Percentiles rank a stretch among this genome's conserved stretches.
Conservation (phyloP, 176 grass and related monocot genomes). For the Lolium rigidum region DNA sequence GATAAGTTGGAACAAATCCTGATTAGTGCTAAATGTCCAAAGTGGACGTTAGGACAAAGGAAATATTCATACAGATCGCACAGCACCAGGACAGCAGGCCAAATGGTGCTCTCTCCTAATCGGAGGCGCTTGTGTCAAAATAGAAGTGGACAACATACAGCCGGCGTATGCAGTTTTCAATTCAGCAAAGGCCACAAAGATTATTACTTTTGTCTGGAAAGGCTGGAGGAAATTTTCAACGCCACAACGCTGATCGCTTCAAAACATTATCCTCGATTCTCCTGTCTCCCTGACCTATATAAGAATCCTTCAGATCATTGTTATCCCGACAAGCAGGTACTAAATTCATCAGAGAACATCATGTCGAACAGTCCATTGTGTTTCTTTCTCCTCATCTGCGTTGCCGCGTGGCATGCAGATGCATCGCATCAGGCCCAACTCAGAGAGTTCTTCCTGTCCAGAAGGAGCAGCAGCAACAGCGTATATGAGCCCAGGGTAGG, state of each 20-base stretch:
- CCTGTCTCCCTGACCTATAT: not conserved
- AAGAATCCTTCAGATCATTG: not conserved
- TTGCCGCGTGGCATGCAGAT: not conserved
- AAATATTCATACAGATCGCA: not conserved
- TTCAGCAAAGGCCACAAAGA: too few relatives aligned
- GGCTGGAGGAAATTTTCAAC: not conserved
- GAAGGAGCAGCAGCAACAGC: not conserved
- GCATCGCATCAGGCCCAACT: slow-evolving; percentile 20
- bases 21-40: not conserved
- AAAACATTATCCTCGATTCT: not conserved
- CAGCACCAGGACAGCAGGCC: not conserved
- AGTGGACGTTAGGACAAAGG: not conserved
- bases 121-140: not conserved
- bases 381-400: slow-evolving; percentile 21
- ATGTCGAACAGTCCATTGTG: not conserved
- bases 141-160: slow-evolving; percentile 13
- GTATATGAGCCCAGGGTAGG: too few relatives aligned
- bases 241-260: not conserved
- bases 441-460: slow-evolving; percentile 17
- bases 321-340: not conserved
- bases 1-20: not conserved
- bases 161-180: not conserved
- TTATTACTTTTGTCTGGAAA: too few relatives aligned
- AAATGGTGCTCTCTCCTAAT: not conserved
- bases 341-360: not conserved